These are phyloP conservation scores for Monosporozyma siamensis DNA, from an alignment of 805 yeast genomes.

Conservation along the genomic window DNA sequence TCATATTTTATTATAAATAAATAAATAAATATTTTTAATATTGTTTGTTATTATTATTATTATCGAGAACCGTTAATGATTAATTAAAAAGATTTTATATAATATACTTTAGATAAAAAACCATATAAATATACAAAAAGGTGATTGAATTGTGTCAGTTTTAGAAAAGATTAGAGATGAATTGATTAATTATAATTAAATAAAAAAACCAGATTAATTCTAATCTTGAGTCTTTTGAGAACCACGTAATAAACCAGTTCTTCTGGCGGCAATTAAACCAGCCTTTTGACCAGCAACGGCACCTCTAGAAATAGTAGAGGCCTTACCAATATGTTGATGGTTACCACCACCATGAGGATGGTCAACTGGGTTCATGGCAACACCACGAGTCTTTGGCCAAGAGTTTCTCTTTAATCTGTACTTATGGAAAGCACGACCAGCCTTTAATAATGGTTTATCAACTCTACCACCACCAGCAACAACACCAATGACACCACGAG, in stretches of 20 bases:
- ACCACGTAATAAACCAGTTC: conserved; percentile 99
- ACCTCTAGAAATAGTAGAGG: conserved; percentile 98
- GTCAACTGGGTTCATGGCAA: conserved; percentile 99
- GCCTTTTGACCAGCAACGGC: conserved; percentile 99
- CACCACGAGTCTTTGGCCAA: conserved; percentile 99
- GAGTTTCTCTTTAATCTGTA: conserved; percentile 99
- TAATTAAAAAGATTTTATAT: conserved; percentile 11
- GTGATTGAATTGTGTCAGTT: conserved; percentile 1
- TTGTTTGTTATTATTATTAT: conserved; percentile 1
- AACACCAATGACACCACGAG: conserved; percentile 99
- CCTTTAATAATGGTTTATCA: conserved; percentile 98
- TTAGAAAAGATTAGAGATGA: conserved; percentile 4
- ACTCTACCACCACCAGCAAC: conserved; percentile 99
- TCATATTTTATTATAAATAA: not conserved
- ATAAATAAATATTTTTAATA: not conserved
- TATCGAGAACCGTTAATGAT: conserved; percentile 11
- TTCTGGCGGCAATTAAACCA: conserved; percentile 99
- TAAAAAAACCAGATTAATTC: conserved; percentile 19
- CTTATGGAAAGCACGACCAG: conserved; percentile 99
- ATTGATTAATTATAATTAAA: not conserved
- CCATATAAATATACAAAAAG: conserved; percentile 10
- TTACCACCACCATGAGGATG: conserved; percentile 99
- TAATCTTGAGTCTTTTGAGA: conserved; percentile 87
- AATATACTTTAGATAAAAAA: conserved; percentile 5
- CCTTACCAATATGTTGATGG: conserved; percentile 99